A percentile compares a stretch with the other conserved stretches of the same genome.
These are phyloP conservation scores for Sporobolomyces pararoseus DNA, from an alignment of 768 basidiomycete genomes.

Conservation along the genomic window DNA sequence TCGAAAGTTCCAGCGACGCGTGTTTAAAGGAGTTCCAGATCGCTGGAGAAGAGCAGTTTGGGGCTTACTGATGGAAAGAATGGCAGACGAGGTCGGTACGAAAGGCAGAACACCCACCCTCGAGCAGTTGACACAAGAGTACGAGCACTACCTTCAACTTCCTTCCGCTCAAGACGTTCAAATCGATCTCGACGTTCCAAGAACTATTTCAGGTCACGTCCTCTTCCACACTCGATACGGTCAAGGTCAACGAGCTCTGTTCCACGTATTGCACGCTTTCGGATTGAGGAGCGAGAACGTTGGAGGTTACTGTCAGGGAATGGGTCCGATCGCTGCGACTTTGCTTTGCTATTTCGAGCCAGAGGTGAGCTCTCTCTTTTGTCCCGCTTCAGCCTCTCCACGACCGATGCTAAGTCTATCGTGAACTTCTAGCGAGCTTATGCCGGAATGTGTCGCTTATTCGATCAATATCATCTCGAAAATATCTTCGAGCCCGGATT, in stretches of 20 bases:
- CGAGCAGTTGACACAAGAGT: slow-evolving; percentile 24
- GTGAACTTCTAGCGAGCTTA: slow-evolving; percentile 61
- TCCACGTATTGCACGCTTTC: slow-evolving; percentile 87
- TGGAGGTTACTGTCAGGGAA: slow-evolving; percentile 94
- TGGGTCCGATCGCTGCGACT: slow-evolving; percentile 92
- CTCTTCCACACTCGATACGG: slow-evolving; percentile 95
- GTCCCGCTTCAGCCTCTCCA: not conserved
- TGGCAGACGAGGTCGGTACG: slow-evolving; percentile 17
- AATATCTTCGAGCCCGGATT: slow-evolving; percentile 87
- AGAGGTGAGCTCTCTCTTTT: slow-evolving; percentile 53
- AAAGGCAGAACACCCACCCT: slow-evolving; percentile 4
- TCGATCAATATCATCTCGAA: slow-evolving; percentile 83
- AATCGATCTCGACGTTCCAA: slow-evolving; percentile 94
- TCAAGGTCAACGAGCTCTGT: slow-evolving; percentile 87
- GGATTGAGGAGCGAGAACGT: slow-evolving; percentile 68
- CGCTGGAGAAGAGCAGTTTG: slow-evolving; percentile 90
- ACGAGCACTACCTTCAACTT: slow-evolving; percentile 58
- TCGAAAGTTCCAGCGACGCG: slow-evolving; percentile 57
- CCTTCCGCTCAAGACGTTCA: slow-evolving; percentile 90
- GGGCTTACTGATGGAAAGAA: slow-evolving; percentile 51
- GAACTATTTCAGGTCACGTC: slow-evolving; percentile 91
- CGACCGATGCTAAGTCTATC: not conserved
- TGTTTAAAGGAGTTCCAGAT: slow-evolving; percentile 95
- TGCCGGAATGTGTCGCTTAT: slow-evolving; percentile 76
- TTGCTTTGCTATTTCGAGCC: slow-evolving; percentile 90